Conservation (phyloP, 306 rosid species). For the Trifolium pratense region DNA sequence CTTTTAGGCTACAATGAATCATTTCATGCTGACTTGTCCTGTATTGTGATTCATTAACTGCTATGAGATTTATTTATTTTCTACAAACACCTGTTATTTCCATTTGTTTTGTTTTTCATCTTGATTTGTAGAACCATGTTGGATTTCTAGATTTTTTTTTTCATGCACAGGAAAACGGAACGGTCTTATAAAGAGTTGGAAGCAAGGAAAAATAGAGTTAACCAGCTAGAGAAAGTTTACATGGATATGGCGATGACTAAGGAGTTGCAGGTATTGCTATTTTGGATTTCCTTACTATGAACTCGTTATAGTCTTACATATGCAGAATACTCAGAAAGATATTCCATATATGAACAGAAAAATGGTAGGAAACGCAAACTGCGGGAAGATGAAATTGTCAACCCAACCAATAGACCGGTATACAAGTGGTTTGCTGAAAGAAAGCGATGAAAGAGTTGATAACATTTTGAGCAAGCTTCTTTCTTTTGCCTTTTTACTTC, state of each 20-base stretch:
- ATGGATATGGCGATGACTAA: conserved; percentile 74
- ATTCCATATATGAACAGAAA: conserved; percentile 46
- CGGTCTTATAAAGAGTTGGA: conserved; percentile 65
- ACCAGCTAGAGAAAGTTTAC: conserved; percentile 69
- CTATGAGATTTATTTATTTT: conserved; percentile 1
- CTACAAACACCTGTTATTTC: neutral
- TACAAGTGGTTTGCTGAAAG: conserved; percentile 86
- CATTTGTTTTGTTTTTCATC: conserved; percentile 3
- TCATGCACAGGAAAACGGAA: conserved; percentile 58
- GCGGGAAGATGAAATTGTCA: conserved; percentile 70
- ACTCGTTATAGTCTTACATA: neutral
- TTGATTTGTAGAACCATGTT: conserved; percentile 15
- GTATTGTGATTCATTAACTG: conserved; percentile 1
- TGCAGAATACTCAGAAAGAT: conserved; percentile 30
- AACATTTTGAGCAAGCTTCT: conserved; percentile 3
- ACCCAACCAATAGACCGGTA: conserved; percentile 62
- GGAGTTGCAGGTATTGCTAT: conserved; percentile 71
- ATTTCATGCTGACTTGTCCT: neutral
- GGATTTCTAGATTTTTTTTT: conserved; percentile 11
- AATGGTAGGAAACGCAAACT: conserved; percentile 79
- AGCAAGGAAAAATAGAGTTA: conserved; percentile 68
- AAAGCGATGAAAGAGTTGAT: conserved; percentile 55
- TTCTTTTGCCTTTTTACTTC: neutral
- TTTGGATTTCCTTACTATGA: conserved; percentile 3
- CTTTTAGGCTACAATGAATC: neutral